Evolutionary conservation across 2,329 filamentous ascomycete species (phyloP).

Genomic region (Dothideomycetidae sp.): DNA sequence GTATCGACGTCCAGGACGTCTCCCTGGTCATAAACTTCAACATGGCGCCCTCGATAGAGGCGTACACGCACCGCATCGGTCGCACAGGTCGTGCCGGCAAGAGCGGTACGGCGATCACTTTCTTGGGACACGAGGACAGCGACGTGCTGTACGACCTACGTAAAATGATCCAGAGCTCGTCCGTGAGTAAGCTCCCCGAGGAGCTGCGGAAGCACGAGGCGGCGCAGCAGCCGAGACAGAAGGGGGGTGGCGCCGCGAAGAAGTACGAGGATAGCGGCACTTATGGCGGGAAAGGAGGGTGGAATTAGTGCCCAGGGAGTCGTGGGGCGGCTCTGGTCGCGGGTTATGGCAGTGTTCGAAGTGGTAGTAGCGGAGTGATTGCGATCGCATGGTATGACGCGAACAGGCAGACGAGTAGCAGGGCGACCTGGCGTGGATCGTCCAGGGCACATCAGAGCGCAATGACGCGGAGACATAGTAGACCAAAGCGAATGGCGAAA

Average conservation of each 20-base stretch:
- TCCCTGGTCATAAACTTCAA: conserved; percentile 96
- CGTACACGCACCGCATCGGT: conserved; percentile 91
- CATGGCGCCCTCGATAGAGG: conserved; percentile 87
- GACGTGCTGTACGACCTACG: conserved; percentile 85
- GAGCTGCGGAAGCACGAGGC: conserved; percentile 80
- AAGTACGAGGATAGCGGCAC: conserved; percentile 23
- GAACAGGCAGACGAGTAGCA: too few relatives aligned
- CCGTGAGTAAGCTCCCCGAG: conserved; percentile 78
- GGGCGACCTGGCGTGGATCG: too few relatives aligned
- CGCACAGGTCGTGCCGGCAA: conserved; percentile 96
- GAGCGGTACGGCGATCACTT: conserved; percentile 90
- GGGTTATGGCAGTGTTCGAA: too few relatives aligned
- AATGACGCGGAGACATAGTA: too few relatives aligned
- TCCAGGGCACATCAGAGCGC: too few relatives aligned
- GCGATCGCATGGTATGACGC: too few relatives aligned
- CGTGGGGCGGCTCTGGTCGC: too few relatives aligned
- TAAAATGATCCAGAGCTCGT: conserved; percentile 87
- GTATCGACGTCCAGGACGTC: conserved; percentile 95
- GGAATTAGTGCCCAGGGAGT: too few relatives aligned
- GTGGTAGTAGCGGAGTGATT: too few relatives aligned
- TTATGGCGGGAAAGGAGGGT: conserved; percentile 24
- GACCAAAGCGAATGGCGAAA: too few relatives aligned
- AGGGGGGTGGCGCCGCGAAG: conserved; percentile 27
- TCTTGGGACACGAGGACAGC: conserved; percentile 76
- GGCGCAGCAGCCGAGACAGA: conserved; percentile 70